These are phyloP conservation scores for Limnanthes douglasii DNA, from an alignment of 345 rosid species.

Conservation along the genomic window DNA sequence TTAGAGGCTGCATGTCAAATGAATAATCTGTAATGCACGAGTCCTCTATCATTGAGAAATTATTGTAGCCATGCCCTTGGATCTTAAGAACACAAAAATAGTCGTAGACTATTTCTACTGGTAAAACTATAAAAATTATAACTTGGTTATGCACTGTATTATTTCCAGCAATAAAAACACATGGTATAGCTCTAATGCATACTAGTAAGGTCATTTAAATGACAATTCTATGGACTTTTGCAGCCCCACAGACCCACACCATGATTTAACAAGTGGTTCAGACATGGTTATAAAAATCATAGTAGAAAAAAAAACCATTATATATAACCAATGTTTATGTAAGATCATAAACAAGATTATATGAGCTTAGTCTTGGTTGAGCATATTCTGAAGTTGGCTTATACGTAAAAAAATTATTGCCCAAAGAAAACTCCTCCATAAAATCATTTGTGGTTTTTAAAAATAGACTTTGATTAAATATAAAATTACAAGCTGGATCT, in stretches of 20 bases:
- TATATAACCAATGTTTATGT: slow-evolving; percentile 90
- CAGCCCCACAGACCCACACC: slow-evolving; percentile 73
- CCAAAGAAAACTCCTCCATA: too few species aligned
- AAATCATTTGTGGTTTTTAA: too few species aligned
- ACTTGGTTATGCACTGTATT: slow-evolving; percentile 49
- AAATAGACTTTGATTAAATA: too few species aligned
- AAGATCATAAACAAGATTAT: slow-evolving; percentile 84
- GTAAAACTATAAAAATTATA: background rate
- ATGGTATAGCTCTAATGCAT: slow-evolving; percentile 75
- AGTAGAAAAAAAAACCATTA: slow-evolving; percentile 83
- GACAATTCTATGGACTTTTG: slow-evolving; percentile 67
- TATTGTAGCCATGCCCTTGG: slow-evolving; percentile 79
- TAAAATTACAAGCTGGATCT: too few species aligned
- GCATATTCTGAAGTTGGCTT: slow-evolving; percentile 79
- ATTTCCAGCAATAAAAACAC: slow-evolving; percentile 96
- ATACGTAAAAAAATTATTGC: slow-evolving; percentile 18
- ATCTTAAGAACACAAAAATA: slow-evolving; percentile 3
- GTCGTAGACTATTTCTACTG: background rate
- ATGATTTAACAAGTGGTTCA: slow-evolving; percentile 87
- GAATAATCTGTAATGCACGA: slow-evolving; percentile 73
- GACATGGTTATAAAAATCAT: slow-evolving; percentile 86
- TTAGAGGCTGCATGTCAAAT: slow-evolving; percentile 62
- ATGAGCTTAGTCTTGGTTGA: slow-evolving; percentile 91
- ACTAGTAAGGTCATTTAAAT: slow-evolving; percentile 71
- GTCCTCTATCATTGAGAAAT: slow-evolving; percentile 91